Conservation (phyloP, 2,329 filamentous ascomycete species). For the Monilinia fructigena region DNA sequence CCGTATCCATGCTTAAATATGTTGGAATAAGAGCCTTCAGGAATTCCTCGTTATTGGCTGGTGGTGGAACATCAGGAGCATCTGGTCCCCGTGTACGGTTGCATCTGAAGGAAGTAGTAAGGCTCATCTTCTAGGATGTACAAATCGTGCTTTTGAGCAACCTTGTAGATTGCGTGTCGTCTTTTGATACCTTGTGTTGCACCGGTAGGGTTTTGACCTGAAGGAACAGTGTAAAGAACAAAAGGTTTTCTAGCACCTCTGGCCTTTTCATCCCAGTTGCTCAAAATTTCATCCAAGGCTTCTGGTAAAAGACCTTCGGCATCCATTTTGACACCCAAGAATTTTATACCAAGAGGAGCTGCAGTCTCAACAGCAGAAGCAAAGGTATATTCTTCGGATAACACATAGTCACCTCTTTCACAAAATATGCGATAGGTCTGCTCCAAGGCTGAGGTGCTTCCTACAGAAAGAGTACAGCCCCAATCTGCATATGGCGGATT, state of each 20-base stretch:
- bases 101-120: constrained; percentile 72
- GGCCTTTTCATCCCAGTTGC: constrained; percentile 60
- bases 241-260: constrained; percentile 62
- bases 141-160: constrained; percentile 69
- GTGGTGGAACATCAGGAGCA: constrained; percentile 41
- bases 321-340: constrained; percentile 64
- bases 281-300: constrained; percentile 60
- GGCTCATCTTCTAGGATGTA: constrained; percentile 73
- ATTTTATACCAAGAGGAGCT: constrained; percentile 59
- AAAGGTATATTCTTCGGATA: constrained; percentile 93
- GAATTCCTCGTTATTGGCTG: constrained; percentile 68
- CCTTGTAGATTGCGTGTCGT: constrained; percentile 60
- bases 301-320: constrained; percentile 61
- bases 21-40: constrained; percentile 70
- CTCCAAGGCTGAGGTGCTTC: constrained; percentile 83
- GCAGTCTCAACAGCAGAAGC: constrained; percentile 67
- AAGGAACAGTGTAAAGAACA: constrained; percentile 69
- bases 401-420: constrained; percentile 69
- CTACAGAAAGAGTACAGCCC: constrained; percentile 78
- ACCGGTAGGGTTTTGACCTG: constrained; percentile 75
- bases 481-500: constrained; percentile 88
- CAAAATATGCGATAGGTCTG: constrained; percentile 81
- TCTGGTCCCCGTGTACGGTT: constrained; percentile 48
- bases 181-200: constrained; percentile 61
- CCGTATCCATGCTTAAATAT: constrained; percentile 75